A percentile compares a stretch with the other conserved stretches of the same genome.
Conservation (phyloP, 305 asterid species). For the Withania somnifera region DNA sequence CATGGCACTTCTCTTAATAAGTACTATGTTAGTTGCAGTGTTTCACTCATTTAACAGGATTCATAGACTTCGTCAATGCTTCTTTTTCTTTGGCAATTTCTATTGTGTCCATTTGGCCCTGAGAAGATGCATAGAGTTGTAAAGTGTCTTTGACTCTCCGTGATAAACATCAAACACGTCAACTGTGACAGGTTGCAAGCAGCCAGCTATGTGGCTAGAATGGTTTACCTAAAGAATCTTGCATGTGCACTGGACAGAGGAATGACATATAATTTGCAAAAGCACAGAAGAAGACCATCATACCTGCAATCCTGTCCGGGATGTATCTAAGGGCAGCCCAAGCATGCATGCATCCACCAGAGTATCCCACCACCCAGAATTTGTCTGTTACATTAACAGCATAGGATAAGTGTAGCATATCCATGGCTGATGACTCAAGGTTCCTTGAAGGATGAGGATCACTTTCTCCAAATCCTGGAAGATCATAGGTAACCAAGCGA, state of each 20-base stretch:
- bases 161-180: neutral
- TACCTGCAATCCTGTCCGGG: constrained; percentile 88
- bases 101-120: neutral
- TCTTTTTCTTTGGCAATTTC: neutral
- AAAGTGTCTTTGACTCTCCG: neutral
- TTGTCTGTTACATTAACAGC: constrained; percentile 67
- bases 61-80: neutral
- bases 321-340: constrained; percentile 94
- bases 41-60: neutral
- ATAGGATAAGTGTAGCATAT: constrained; percentile 68
- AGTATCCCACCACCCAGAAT: constrained; percentile 79
- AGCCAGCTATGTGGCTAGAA: neutral
- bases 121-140: neutral
- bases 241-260: neutral
- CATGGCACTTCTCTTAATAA: neutral
- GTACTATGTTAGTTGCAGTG: neutral
- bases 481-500: constrained; percentile 68
- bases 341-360: constrained; percentile 74
- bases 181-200: neutral
- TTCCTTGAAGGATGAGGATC: constrained; percentile 74
- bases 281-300: neutral
- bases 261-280: neutral
- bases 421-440: constrained; percentile 89
- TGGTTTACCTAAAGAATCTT: neutral
- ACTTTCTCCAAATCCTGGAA: constrained; percentile 93